phyloP scores from a whole-genome alignment of 176 grass and related monocot genomes.

The Poa pratensis region DNA sequence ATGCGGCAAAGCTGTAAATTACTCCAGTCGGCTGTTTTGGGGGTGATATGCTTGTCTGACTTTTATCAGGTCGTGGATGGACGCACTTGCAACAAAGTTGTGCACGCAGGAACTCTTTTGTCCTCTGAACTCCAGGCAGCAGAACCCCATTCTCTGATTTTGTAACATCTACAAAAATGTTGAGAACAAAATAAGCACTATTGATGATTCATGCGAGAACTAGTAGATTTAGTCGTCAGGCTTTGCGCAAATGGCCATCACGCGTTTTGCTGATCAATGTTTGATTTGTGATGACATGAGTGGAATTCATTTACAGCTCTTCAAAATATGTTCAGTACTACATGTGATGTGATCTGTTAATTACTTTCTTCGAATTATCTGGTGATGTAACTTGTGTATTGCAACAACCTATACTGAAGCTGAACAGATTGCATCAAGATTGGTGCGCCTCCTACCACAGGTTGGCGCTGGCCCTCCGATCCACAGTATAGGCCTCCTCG shows the following conservation, averaged over 20 bases:
- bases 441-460: not conserved
- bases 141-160: conserved; percentile 32
- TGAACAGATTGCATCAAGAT: not conserved
- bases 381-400: not conserved
- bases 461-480: not conserved
- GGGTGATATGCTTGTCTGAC: not conserved
- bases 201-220: not conserved
- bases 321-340: not conserved
- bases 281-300: not conserved
- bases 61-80: conserved; percentile 18
- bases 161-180: conserved; percentile 25
- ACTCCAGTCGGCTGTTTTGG: not conserved
- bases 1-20: conserved; percentile 17
- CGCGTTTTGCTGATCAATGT: not conserved
- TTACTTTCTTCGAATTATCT: not conserved
- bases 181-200: conserved; percentile 31
- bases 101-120: not conserved
- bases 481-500: not conserved
- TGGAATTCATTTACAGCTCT: not conserved
- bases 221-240: not conserved
- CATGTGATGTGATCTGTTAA: not conserved
- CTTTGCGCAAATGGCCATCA: not conserved
- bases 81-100: conserved; percentile 17
- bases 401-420: not conserved
- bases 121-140: conserved; percentile 4